Conservation (phyloP, 2,329 filamentous ascomycete genomes). For the Trichoderma oligosporum region DNA sequence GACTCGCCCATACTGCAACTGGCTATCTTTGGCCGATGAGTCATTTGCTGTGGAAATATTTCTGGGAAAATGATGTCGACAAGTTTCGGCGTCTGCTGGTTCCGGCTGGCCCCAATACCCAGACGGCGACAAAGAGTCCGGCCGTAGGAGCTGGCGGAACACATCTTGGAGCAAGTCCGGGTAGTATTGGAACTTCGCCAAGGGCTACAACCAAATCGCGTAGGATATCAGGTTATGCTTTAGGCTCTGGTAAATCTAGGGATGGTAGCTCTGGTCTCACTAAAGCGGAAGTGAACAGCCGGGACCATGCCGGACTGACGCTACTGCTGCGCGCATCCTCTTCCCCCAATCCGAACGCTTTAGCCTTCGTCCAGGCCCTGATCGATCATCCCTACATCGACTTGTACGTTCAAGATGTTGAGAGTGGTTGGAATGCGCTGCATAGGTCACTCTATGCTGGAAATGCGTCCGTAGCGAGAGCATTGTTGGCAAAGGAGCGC, state of each 20-base stretch:
- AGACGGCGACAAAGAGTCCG: slow-evolving; percentile 52
- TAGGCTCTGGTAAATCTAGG: slow-evolving; percentile 42
- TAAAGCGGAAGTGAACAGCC: slow-evolving; percentile 74
- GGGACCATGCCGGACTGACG: slow-evolving; percentile 77
- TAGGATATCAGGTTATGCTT: slow-evolving; percentile 49
- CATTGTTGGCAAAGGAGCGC: slow-evolving; percentile 75
- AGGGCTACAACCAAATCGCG: slow-evolving; percentile 47
- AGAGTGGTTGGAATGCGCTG: slow-evolving; percentile 94
- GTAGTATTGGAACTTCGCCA: slow-evolving; percentile 47
- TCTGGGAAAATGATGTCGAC: slow-evolving; percentile 97
- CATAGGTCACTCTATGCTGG: slow-evolving; percentile 88
- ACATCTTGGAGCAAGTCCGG: slow-evolving; percentile 38
- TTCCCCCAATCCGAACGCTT: slow-evolving; percentile 64
- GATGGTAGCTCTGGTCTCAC: slow-evolving; percentile 42
- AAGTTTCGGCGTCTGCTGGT: slow-evolving; percentile 85
- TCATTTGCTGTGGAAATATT: slow-evolving; percentile 94
- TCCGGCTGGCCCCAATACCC: slow-evolving; percentile 58
- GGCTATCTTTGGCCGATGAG: slow-evolving; percentile 64
- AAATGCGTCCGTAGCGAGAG: slow-evolving; percentile 79
- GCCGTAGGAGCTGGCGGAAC: slow-evolving; percentile 37
- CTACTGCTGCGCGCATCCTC: slow-evolving; percentile 81
- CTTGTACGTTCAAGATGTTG: slow-evolving; percentile 78
- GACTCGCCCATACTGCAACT: slow-evolving; percentile 22
- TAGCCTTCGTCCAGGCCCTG: slow-evolving; percentile 72
- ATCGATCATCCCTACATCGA: slow-evolving; percentile 80